Percentiles rank a stretch among this genome's conserved stretches.
Conservation (phyloP, 352 stramenopile genomes). For the Phytophthora crassamura region DNA sequence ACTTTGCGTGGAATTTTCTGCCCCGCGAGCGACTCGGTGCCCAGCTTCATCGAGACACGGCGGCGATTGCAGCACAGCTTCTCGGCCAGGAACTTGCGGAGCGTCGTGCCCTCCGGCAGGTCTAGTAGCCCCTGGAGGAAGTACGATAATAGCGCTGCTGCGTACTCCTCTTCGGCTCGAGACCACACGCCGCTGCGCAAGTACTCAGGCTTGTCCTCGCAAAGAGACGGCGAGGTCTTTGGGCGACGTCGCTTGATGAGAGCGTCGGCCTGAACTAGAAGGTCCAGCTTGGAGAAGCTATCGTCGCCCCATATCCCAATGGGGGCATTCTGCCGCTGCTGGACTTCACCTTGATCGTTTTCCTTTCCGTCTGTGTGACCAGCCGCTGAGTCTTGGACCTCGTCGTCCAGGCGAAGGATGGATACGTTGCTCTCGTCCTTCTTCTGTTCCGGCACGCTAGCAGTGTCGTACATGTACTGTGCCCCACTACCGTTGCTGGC, state of each 20-base stretch:
- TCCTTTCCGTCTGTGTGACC: slow-evolving; percentile 5
- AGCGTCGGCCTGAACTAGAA: slow-evolving; percentile 76
- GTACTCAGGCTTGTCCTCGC: slow-evolving; percentile 29
- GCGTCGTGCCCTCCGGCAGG: slow-evolving; percentile 61
- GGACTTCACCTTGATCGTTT: slow-evolving; percentile 4
- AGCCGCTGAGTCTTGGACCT: slow-evolving; percentile 5
- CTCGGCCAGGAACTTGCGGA: slow-evolving; percentile 76
- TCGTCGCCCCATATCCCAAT: slow-evolving; percentile 28
- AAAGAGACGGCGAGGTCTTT: slow-evolving; percentile 19
- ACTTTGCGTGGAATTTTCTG: slow-evolving; percentile 73
- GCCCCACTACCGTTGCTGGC: background rate
- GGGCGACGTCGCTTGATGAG: slow-evolving; percentile 51
- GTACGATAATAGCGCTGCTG: slow-evolving; percentile 65
- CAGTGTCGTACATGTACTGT: background rate
- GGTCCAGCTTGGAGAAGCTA: slow-evolving; percentile 59
- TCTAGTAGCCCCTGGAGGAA: slow-evolving; percentile 65
- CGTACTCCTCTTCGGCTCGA: slow-evolving; percentile 70
- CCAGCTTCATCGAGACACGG: slow-evolving; percentile 77
- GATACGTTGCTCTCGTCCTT: background rate
- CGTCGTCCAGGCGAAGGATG: slow-evolving; percentile 2
- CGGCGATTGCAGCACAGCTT: slow-evolving; percentile 69
- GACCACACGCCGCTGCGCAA: slow-evolving; percentile 71
- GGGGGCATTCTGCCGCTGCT: slow-evolving; percentile 9
- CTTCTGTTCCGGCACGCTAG: background rate
- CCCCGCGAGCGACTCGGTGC: slow-evolving; percentile 63